Percentiles rank a stretch among this genome's conserved stretches.
phyloP scores from a whole-genome alignment of 805 yeast species.

The Candida michaelii region DNA sequence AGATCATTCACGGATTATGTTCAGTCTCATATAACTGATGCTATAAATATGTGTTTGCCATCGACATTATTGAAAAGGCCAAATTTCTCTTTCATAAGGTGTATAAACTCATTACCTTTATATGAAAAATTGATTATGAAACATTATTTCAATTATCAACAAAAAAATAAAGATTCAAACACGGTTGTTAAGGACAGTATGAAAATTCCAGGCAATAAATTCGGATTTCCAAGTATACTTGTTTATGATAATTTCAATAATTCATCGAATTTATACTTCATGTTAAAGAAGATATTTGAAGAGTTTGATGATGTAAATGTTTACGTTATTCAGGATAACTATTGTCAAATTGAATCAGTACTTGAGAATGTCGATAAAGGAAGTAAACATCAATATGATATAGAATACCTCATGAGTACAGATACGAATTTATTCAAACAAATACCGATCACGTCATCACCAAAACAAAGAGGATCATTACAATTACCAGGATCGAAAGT shows the following conservation, averaged over 20 bases:
- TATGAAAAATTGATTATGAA: conserved; percentile 48
- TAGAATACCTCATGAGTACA: conserved; percentile 10
- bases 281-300: conserved; percentile 49
- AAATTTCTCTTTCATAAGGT: conserved; percentile 63
- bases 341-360: conserved; percentile 13
- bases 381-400: conserved; percentile 13
- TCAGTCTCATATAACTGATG: conserved; percentile 52
- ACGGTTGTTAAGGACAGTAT: too few species aligned
- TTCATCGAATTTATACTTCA: conserved; percentile 43
- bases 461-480: neutral
- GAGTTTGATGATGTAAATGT: conserved; percentile 26
- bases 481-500: conserved; percentile 6
- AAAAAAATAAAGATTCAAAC: neutral
- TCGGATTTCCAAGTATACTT: conserved; percentile 40
- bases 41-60: conserved; percentile 82
- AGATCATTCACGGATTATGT: conserved; percentile 78
- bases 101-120: conserved; percentile 59
- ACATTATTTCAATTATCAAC: conserved; percentile 12
- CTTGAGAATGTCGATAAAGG: conserved; percentile 14
- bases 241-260: conserved; percentile 48
- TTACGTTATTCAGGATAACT: conserved; percentile 8
- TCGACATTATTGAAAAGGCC: conserved; percentile 81
- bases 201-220: conserved; percentile 21
- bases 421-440: conserved; percentile 10
- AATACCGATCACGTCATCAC: conserved; percentile 9